A percentile compares a stretch with the other conserved stretches of the same genome.
Evolutionary conservation across 2,329 filamentous ascomycete species (phyloP).

Genomic region (Verticillium tricorpus): DNA sequence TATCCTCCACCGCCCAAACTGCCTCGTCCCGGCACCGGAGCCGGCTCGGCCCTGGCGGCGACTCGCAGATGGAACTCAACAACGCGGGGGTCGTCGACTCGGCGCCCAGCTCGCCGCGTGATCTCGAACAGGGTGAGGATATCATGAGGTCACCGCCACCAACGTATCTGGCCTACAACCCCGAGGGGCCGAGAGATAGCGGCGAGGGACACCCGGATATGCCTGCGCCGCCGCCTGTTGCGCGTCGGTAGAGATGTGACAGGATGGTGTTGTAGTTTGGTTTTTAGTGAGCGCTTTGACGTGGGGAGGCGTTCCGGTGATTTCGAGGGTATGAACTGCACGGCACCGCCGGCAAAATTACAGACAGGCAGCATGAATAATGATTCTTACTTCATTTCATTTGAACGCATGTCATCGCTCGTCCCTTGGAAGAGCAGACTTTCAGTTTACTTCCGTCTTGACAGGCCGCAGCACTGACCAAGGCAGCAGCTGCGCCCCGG

Average conservation of each 20-base stretch:
- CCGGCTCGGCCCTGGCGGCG: conserved; percentile 1
- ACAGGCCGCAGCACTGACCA: neutral
- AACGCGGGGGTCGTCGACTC: neutral
- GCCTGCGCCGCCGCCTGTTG: neutral
- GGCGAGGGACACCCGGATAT: neutral
- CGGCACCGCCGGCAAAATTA: neutral
- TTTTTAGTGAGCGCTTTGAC: neutral
- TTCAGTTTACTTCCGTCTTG: neutral
- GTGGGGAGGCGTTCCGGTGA: neutral
- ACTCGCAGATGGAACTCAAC: conserved; percentile 11
- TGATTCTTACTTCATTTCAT: neutral
- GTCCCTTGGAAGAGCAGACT: neutral
- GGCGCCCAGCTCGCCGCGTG: neutral
- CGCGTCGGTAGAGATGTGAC: neutral
- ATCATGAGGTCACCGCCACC: neutral
- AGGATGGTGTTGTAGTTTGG: neutral
- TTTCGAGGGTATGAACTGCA: neutral
- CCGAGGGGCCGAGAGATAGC: neutral
- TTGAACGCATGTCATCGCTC: neutral
- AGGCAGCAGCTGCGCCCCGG: neutral
- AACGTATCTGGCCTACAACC: neutral
- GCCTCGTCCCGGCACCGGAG: neutral
- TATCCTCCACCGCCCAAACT: neutral
- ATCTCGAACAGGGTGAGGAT: neutral
- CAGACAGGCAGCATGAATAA: neutral